Evolutionary conservation across 306 rosid genomes (phyloP), one percentile per base, ranked within the genome.

Genomic region (Castanopsis chinensis): DNA sequence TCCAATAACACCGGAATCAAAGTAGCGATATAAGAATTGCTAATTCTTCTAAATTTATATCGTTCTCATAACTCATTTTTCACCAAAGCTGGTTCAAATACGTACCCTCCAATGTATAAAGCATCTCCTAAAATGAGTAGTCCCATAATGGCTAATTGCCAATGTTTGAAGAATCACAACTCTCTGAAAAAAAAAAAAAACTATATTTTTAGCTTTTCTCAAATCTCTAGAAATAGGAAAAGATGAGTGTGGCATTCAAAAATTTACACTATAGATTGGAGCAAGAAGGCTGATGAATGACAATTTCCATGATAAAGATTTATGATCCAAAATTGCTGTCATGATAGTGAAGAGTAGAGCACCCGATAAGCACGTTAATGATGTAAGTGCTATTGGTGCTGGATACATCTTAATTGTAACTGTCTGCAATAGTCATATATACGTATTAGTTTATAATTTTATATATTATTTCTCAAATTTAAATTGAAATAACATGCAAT

Each of bases 231-330:
- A 43, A 8, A 43, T 43, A 6, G 49, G 49, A 43, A 43, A 57
- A 20, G 1, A 60, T 5, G 21, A 21, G 37, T 33, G 5, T 30
- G 21, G 6, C 6, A 0, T 6, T 21, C 53, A 15, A 4, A 49
- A 67, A 14, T 68, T 78, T 51, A 71, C 80, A 49, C 51, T 69
- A 41, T 69, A 60, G 13, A 74, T 1, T 12, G 80, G 69, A 69
- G 77, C 86, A 75, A 83, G 71, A 60, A 83, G 71, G 15, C 83
- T 41, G 25, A 59, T 71, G 71, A 78, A 69, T 74, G 86, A 59
- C 55, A 79, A 43, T 43, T 5, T 79, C 81, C 83, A 79, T 35
- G 80, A 79, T 6, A 80, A 58, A 7, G 83, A 71, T 79, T 75
- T 71, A 30, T 70, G 86, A 54, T 83, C 83, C 9, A 63, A 14